Evolutionary conservation across 108 stramenopile species (phyloP), one percentile per base, ranked within the genome.

Genomic region (Poteriospumella lacustris): DNA sequence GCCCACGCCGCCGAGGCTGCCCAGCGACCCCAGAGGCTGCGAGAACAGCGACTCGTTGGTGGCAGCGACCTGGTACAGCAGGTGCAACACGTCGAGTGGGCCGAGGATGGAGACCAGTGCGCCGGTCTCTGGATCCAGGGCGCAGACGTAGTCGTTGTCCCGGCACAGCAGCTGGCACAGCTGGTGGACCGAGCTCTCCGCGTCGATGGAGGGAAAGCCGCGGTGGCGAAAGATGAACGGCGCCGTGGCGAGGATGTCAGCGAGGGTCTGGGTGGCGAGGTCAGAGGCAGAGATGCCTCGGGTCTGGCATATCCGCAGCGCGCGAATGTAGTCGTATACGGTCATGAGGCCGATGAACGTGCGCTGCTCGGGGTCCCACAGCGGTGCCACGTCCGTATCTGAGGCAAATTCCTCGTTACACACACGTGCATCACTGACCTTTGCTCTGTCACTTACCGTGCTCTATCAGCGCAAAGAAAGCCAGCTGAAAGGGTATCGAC

Each of bases 291-390:
- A 15, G 41, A 52, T 73, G 36, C 36, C 42, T 5, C 33, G 43
- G 28, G 70, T 24, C 5, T 5, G 43, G 5, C 43, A 56, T 34
- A 73, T 3, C 47, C 70, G 47, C 41, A 73, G 5, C 15, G 70
- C 15, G 12, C 3, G 3, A 5, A 73, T 73, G 41, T 52, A 73
- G 41, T 73, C 70, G 9, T 33, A 5, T 5, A 56, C 41, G 15
- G 33, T 38, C 70, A 73, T 52, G 9, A 73, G 70, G 33, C 44
- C 70, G 26, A 73, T 42, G 47, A 73, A 73, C 26, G 41, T 12
- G 9, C 70, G 36, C 41, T 34, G 9, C 41, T 73, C 70, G 5
- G 70, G 70, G 31, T 73, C 70, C 70, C 70, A 73, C 43, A 73
- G 43, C 5, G 70, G 70, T n/a, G n/a, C n/a, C n/a, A n/a, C n/a